A percentile compares a stretch with the other conserved stretches of the same genome.
These are phyloP conservation scores for Linnemannia schmuckeri DNA, from an alignment of 192 early-diverging fungal species.

Conservation along the genomic window DNA sequence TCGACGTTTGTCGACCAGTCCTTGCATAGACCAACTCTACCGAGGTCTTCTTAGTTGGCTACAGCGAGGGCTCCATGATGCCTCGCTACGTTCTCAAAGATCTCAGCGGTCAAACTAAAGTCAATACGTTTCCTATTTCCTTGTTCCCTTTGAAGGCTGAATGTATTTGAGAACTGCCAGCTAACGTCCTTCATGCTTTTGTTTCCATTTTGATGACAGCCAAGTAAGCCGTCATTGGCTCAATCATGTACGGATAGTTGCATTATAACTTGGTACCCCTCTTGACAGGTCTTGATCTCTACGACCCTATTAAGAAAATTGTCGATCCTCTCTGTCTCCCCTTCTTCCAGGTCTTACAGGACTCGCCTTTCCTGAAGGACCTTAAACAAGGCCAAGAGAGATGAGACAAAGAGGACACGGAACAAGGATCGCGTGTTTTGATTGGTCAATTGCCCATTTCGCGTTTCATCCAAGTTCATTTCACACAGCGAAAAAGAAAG, in stretches of 20 bases:
- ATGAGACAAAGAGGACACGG: neutral
- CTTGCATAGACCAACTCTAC: conserved; percentile 25
- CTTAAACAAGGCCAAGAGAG: neutral
- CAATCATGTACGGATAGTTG: neutral
- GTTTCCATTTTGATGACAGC: neutral
- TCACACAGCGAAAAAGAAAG: neutral
- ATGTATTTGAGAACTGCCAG: neutral
- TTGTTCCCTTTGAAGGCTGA: neutral
- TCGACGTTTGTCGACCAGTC: conserved; percentile 39
- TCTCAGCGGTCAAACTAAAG: conserved; percentile 31
- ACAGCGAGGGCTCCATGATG: conserved; percentile 35
- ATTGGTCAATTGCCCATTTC: neutral
- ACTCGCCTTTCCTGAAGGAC: conserved; percentile 12
- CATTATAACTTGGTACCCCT: neutral
- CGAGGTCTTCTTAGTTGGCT: conserved; percentile 42
- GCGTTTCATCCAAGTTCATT: neutral
- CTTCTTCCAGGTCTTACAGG: neutral
- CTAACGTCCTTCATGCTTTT: neutral
- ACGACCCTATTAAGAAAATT: neutral
- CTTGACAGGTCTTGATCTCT: neutral
- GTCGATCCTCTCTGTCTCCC: neutral
- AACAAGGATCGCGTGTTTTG: neutral
- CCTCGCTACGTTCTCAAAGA: conserved; percentile 29
- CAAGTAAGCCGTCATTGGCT: neutral
- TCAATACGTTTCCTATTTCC: neutral